Percentiles rank a stretch among this genome's conserved stretches.
These are phyloP conservation scores for Xylariaceae sp. DNA, from an alignment of 2,329 filamentous ascomycete genomes.

Conservation along the genomic window DNA sequence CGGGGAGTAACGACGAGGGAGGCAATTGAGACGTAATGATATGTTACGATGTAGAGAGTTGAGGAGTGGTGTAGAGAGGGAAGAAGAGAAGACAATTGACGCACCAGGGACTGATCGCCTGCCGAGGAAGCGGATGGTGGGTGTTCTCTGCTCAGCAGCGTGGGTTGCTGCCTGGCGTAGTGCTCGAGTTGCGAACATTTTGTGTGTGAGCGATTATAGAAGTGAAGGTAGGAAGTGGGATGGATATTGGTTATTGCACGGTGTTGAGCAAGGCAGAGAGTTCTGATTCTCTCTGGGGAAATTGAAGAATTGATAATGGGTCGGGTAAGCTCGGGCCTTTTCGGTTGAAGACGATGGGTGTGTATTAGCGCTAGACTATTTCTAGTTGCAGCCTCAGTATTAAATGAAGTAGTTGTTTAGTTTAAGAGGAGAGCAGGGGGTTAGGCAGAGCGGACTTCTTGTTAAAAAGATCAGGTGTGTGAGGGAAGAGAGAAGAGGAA, in stretches of 20 bases:
- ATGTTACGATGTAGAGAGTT: too few species aligned
- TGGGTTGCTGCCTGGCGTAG: conserved; percentile 62
- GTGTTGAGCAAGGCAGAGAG: too few species aligned
- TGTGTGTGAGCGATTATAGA: conserved; percentile 11
- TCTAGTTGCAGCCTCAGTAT: not conserved
- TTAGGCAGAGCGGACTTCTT: too few species aligned
- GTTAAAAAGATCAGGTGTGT: too few species aligned
- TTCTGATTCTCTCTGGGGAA: not conserved
- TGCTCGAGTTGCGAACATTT: conserved; percentile 59
- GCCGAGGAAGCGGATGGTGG: conserved; percentile 65
- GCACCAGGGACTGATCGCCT: conserved; percentile 61
- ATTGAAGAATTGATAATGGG: not conserved
- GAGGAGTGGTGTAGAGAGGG: too few species aligned
- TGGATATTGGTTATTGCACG: too few species aligned
- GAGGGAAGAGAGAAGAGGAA: not conserved
- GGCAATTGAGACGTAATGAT: not conserved
- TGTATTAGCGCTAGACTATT: not conserved
- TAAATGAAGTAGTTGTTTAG: too few species aligned
- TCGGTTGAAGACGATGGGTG: not conserved
- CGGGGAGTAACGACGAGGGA: conserved; percentile 1
- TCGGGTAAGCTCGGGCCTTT: not conserved
- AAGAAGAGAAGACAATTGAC: conserved; percentile 10
- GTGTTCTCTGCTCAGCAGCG: conserved; percentile 62
- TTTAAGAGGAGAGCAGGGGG: too few species aligned
- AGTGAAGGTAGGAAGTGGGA: too few species aligned